These are phyloP conservation scores for Linderina pennispora DNA, from an alignment of 192 early-diverging fungal genomes.

Conservation along the genomic window DNA sequence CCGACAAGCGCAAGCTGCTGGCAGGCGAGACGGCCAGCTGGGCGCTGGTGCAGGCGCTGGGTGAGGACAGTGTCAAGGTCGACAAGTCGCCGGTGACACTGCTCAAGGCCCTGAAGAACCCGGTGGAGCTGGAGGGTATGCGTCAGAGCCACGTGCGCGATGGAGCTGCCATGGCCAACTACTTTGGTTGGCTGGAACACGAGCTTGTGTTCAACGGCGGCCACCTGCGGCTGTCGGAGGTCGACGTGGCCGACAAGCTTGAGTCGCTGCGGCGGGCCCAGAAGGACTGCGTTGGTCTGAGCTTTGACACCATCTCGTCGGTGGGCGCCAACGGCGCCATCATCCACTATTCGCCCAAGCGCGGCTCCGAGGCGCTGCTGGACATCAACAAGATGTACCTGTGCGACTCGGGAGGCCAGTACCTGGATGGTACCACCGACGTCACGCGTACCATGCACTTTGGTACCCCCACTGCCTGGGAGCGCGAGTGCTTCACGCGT, in stretches of 20 bases:
- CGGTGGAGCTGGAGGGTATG: conserved; percentile 86
- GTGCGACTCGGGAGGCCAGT: conserved; percentile 96
- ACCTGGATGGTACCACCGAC: conserved; percentile 94
- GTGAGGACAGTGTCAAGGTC: conserved; percentile 51
- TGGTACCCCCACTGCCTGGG: conserved; percentile 70
- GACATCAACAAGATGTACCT: conserved; percentile 77
- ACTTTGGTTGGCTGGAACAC: conserved; percentile 94
- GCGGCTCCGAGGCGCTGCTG: conserved; percentile 69
- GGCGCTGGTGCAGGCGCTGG: conserved; percentile 71
- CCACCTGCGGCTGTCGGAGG: conserved; percentile 65
- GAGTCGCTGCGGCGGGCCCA: conserved; percentile 73
- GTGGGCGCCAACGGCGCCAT: conserved; percentile 96
- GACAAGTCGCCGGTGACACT: conserved; percentile 64
- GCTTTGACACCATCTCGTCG: conserved; percentile 94
- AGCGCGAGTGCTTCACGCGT: conserved; percentile 93
- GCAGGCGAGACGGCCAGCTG: conserved; percentile 62
- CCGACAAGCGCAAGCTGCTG: conserved; percentile 49
- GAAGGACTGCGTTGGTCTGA: conserved; percentile 82
- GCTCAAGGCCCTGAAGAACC: conserved; percentile 93
- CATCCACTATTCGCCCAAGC: conserved; percentile 94
- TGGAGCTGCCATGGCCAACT: conserved; percentile 75
- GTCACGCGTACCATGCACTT: conserved; percentile 95
- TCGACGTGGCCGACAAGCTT: conserved; percentile 78
- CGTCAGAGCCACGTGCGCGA: conserved; percentile 87
- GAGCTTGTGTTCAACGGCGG: conserved; percentile 66